Conservation (phyloP, 1,284 basidiomycete species). For the Butyriboletus appendiculatus region DNA sequence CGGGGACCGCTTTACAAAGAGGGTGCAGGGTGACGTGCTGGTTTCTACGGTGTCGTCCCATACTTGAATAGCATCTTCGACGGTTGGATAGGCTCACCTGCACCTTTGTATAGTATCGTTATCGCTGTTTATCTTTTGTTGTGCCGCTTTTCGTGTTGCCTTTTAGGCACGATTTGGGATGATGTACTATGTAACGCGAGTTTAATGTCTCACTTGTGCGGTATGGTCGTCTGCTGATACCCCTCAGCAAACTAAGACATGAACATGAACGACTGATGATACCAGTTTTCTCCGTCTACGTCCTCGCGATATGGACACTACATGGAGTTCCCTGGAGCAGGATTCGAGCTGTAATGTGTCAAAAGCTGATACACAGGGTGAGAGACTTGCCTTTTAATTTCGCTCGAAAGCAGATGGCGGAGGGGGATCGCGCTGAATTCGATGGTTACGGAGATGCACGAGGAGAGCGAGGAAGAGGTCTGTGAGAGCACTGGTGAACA, state of each 20-base stretch:
- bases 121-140: constrained; percentile 20
- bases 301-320: background rate
- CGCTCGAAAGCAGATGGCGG: too few relatives aligned
- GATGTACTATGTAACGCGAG: background rate
- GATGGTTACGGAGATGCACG: too few relatives aligned
- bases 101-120: constrained; percentile 34
- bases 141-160: background rate
- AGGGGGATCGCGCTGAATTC: too few relatives aligned
- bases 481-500: too few relatives aligned
- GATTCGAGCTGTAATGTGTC: too few relatives aligned
- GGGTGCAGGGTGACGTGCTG: constrained; percentile 17
- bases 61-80: constrained; percentile 6
- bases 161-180: background rate
- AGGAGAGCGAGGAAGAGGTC: too few relatives aligned
- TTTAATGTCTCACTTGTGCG: constrained; percentile 13
- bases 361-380: too few relatives aligned
- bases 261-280: background rate
- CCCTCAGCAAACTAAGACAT: constrained; percentile 17
- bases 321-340: background rate
- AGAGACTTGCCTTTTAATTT: too few relatives aligned
- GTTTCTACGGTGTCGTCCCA: constrained; percentile 14
- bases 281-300: background rate
- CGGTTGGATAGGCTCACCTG: constrained; percentile 3
- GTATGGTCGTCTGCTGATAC: background rate
- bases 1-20: constrained; percentile 27